Conservation (phyloP, 2,329 filamentous ascomycete genomes). For the Talaromyces albobiverticillius region DNA sequence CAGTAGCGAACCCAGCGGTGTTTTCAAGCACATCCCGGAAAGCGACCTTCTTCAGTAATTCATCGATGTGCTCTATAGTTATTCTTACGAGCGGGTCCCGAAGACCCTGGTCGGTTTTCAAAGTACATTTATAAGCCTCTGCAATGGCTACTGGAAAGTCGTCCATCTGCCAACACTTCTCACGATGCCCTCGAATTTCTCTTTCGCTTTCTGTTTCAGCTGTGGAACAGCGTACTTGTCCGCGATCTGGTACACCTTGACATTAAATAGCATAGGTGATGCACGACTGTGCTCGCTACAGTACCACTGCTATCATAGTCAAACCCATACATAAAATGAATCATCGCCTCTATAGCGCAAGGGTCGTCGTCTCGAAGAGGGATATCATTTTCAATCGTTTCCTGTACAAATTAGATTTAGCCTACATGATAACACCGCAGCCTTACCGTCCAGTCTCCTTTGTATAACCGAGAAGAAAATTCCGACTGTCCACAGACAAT, state of each 20-base stretch:
- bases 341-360: slow-evolving; percentile 22
- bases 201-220: slow-evolving; percentile 20
- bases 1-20: too few species aligned
- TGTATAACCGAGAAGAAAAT: slow-evolving; percentile 4
- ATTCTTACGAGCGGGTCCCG: too few species aligned
- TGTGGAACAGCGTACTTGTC: slow-evolving; percentile 24
- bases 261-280: slow-evolving; percentile 23
- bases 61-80: too few species aligned
- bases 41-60: too few species aligned
- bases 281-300: slow-evolving; percentile 14
- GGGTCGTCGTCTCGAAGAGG: slow-evolving; percentile 14
- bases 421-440: not conserved
- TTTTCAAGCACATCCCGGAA: too few species aligned
- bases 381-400: slow-evolving; percentile 14
- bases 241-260: slow-evolving; percentile 23
- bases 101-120: too few species aligned
- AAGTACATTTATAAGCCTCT: too few species aligned
- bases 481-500: slow-evolving; percentile 4
- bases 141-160: slow-evolving; percentile 16
- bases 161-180: slow-evolving; percentile 18
- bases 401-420: slow-evolving; percentile 7
- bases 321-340: too few species aligned
- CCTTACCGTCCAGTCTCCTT: slow-evolving; percentile 1
- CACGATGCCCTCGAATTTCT: slow-evolving; percentile 19
- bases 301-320: slow-evolving; percentile 23